Evolutionary conservation across 805 yeast species (phyloP), one percentile per base, ranked within the genome.

Genomic region (Cyberlindnera saturnus): DNA sequence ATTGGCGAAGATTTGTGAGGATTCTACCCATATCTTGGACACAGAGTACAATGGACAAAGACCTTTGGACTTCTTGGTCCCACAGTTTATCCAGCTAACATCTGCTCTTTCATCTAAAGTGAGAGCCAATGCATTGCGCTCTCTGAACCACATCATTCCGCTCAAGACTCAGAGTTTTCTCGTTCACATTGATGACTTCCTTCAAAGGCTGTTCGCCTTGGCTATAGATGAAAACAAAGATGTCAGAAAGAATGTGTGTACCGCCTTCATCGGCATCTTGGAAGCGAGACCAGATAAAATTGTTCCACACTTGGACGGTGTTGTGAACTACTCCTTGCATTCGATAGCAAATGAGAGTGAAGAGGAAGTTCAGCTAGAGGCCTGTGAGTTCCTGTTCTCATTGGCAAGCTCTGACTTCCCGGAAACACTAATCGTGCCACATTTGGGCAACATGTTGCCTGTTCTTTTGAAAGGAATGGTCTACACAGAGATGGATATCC

Each of bases 1-100:
- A 0, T 68, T 93, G 47, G 72, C 84, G 32, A 88, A 90, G 61
- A 84, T 93, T 40, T 87, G 96, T 69, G 99, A 93, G 61, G 99
- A 93, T 64, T 79, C 86, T 23, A 79, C 81, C 8, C 67, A 69
- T 37, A 64, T 74, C 32, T 73, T 93, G 45, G 89, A 86, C 57
- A 63, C 71, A 39, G 84, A 80, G 45, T 76, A 78, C 63, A 69
- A 75, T 43, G 84, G 86, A 5, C 74, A 76, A 44, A 66, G 80
- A 43, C 96, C 96, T 0, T 66, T 84, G 49, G 79, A 77, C 41
- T 74, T 71, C 45, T 70, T 91, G 69, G 71, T 87, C 20, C 82
- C 86, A 14, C 73, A 75, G 41, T 77, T 89, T 42, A 64, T 89
- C 36, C 65, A 71, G 41, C 69, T 86, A 37, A 63, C 75, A 49